Base-by-base conservation (phyloP, 371 early-diverging fungal species). In the Sporodiniella umbellata region DNA sequence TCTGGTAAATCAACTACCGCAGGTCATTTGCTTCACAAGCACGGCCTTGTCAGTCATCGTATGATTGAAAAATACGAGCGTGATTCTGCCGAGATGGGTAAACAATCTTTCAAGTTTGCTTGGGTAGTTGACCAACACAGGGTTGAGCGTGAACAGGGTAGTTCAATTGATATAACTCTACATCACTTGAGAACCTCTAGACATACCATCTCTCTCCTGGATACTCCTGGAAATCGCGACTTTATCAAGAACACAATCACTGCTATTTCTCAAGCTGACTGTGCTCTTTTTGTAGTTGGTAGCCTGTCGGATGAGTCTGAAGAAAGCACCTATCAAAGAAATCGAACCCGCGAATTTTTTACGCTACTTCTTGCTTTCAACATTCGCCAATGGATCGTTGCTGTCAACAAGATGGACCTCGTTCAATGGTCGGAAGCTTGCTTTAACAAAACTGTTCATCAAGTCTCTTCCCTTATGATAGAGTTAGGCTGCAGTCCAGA, bases 171-270 rank as follows among this genome's bases (percentile, higher is more conserved):
- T 75, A 92, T 93, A 79, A 96, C 93, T 70, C 88, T 89, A 79
- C 93, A 95, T 87, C 90, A 90, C 85, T 98, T 99, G 92, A 94
- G 95, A 75, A 93, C 99, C 66, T 86, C 89, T 79, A 91, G 91
- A 85, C 92, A 85, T 85, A 75, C 88, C 74, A 90, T 94, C 62
- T 94, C 95, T 71, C 89, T 96, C 79, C 93, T 95, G 76, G 96
- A 96, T 77, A 96, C 98, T 66, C 99, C 99, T 46, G 99, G 99
- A 40, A 99, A 99, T 86, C 90, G 96, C 77, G 94, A 95, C 79
- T 99, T 96, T 86, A 95, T 99, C 82, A 91, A 93, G 86, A 98
- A 95, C 93, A 98, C 98, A 98, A 96, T 99, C 71, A 92, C 93
- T 66, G 98, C 96, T 80, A 94, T 64, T 51, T 68, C 67, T 52